Base-by-base conservation (phyloP, 345 rosid species). In the Eucalyptus rudis region DNA sequence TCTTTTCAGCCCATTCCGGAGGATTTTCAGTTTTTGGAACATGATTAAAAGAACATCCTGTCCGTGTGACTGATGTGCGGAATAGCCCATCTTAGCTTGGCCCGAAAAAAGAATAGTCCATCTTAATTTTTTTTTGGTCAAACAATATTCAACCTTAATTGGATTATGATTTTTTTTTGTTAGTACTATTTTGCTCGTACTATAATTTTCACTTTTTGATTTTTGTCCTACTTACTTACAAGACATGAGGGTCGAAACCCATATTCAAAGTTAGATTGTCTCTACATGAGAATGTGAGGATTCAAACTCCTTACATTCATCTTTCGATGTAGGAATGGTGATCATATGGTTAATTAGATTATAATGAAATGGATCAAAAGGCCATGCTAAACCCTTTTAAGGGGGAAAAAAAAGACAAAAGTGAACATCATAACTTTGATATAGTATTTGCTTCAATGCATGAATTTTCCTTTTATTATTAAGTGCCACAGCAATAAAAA, bases 241-340 rank as follows among this genome's bases (percentile, higher is more conserved):
- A 52, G 25, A 52, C 0, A n/a, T 52, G 10, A 0, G 2, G 20
- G 4, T 20, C 5, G 0, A 52, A 52, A 52, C 0, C 0, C 25
- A 52, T 52, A 52, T 52, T 52, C 0, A 0, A 52, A 52, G 2
- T 3, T 52, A 52, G 8, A 52, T 52, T 1, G 10, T 19, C n/a
- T 52, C 0, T 19, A 19, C 4, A 0, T 2, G 5, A 20, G 10
- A 52, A 52, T 7, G 10, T 19, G 58, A 20, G 9, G 0, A 3
- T 52, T 52, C 10, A 52, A 52, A 20, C 1, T 19, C 2, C 0
- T 7, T 2, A 52, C 1, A 2, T 52, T 19, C 10, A 10, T 52
- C 58, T 52, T 52, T 20, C 10, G 5, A 52, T 52, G 0, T 52
- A 52, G 4, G 25, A 52, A 52, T 1, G 1, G 25, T 8, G 25